phyloP scores from a whole-genome alignment of 495 filamentous ascomycete genomes.

The Beverwykella pulmonaria region DNA sequence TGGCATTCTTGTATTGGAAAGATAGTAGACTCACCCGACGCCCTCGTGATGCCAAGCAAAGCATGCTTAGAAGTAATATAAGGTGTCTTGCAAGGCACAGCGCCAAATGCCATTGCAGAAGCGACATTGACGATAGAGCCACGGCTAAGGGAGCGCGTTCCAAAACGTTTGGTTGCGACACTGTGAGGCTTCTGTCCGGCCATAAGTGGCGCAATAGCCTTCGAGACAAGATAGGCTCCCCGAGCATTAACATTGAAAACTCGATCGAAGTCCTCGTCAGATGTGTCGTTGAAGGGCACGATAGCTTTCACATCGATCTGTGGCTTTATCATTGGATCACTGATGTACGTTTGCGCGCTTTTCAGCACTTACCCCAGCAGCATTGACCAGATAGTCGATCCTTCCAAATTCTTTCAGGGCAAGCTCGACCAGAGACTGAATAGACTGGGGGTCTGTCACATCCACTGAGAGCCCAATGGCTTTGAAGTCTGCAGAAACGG shows the following conservation, averaged over 20 bases:
- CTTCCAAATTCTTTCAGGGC: conserved; percentile 19
- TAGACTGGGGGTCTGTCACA: not conserved
- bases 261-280: not conserved
- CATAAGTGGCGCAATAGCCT: too few species aligned
- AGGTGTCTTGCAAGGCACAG: conserved; percentile 2
- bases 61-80: conserved; percentile 16
- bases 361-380: conserved; percentile 28
- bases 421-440: not conserved
- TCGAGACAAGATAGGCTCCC: too few species aligned
- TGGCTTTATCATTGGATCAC: not conserved
- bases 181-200: too few species aligned
- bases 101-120: conserved; percentile 6
- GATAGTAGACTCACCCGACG: conserved; percentile 3
- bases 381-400: conserved; percentile 28
- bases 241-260: too few species aligned
- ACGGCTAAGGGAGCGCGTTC: conserved; percentile 10
- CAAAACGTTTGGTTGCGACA: conserved; percentile 7
- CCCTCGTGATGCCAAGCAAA: conserved; percentile 1
- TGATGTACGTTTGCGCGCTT: too few species aligned
- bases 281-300: too few species aligned
- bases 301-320: too few species aligned
- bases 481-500: not conserved
- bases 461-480: not conserved
- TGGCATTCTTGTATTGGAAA: not conserved
- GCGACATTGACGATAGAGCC: conserved; percentile 17